These are phyloP conservation scores for Aureobasidium sp. DNA, from an alignment of 2,329 filamentous ascomycete species.

Conservation along the genomic window DNA sequence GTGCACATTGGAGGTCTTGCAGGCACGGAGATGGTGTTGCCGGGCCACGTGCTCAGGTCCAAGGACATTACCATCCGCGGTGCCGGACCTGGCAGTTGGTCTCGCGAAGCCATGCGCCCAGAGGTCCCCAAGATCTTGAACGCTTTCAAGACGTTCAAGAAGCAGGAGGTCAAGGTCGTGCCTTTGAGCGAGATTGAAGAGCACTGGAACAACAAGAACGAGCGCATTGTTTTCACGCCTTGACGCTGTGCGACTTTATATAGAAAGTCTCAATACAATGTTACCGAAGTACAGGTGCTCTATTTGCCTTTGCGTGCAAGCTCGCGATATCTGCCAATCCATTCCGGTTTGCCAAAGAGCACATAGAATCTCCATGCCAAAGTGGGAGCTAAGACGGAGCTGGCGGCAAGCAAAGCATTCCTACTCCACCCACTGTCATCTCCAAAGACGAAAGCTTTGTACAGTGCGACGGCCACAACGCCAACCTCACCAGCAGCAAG, in stretches of 20 bases:
- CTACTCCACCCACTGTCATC: not conserved
- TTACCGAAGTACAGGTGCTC: too few relatives aligned
- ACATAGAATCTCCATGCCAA: constrained; percentile 9
- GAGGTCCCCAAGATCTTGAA: constrained; percentile 23
- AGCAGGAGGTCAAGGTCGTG: constrained; percentile 22
- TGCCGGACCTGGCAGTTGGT: constrained; percentile 25
- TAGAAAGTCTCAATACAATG: too few relatives aligned
- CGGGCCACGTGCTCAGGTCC: constrained; percentile 40
- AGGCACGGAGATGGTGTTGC: constrained; percentile 31
- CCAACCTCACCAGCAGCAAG: not conserved
- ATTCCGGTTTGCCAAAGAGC: not conserved
- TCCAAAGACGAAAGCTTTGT: not conserved
- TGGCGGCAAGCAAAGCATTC: not conserved
- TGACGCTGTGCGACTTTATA: not conserved
- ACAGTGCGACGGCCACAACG: not conserved
- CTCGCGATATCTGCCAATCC: constrained; percentile 8
- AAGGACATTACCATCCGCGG: constrained; percentile 41
- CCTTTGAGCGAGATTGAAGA: constrained; percentile 18
- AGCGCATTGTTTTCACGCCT: constrained; percentile 22
- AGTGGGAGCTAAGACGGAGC: not conserved
- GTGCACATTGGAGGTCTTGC: constrained; percentile 47
- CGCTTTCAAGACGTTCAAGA: constrained; percentile 16
- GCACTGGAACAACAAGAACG: constrained; percentile 22
- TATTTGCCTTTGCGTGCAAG: not conserved
- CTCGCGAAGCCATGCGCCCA: constrained; percentile 20